A percentile compares a stretch with the other conserved stretches of the same genome.
Evolutionary conservation across 2,329 filamentous ascomycete species (phyloP).

Genomic region (Colletotrichum sp.): DNA sequence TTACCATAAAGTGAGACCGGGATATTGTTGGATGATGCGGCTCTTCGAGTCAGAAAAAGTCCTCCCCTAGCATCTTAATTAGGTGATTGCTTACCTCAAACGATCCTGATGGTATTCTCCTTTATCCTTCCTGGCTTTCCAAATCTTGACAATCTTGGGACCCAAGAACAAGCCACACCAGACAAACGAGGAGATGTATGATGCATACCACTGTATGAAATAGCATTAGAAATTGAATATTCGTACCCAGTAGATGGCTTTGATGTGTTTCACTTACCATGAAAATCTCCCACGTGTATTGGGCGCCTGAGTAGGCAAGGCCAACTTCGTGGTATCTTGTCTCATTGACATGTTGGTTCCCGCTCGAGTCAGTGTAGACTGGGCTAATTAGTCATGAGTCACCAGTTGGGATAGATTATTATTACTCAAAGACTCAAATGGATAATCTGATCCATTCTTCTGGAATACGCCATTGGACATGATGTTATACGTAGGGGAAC

Average conservation of each 20-base stretch:
- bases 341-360: conserved; percentile 39
- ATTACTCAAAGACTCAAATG: conserved; percentile 27
- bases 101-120: conserved; percentile 18
- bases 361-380: conserved; percentile 13
- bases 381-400: conserved; percentile 1
- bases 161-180: conserved; percentile 65
- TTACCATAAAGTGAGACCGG: conserved; percentile 36
- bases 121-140: conserved; percentile 31
- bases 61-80: neutral
- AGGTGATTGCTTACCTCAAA: neutral
- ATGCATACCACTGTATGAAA: conserved; percentile 46
- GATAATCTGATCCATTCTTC: conserved; percentile 9
- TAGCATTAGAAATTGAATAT: conserved; percentile 44
- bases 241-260: neutral
- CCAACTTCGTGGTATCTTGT: conserved; percentile 53
- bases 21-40: conserved; percentile 61
- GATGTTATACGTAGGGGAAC: conserved; percentile 44
- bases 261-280: neutral
- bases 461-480: conserved; percentile 63
- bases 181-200: conserved; percentile 60
- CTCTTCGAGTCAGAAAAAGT: neutral
- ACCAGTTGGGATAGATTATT: neutral
- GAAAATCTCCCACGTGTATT: conserved; percentile 53
- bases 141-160: conserved; percentile 45
- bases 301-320: conserved; percentile 61